Evolutionary conservation across 345 rosid species (phyloP), one percentile per base, ranked within the genome.

Genomic region (Bretschneidera sinensis): DNA sequence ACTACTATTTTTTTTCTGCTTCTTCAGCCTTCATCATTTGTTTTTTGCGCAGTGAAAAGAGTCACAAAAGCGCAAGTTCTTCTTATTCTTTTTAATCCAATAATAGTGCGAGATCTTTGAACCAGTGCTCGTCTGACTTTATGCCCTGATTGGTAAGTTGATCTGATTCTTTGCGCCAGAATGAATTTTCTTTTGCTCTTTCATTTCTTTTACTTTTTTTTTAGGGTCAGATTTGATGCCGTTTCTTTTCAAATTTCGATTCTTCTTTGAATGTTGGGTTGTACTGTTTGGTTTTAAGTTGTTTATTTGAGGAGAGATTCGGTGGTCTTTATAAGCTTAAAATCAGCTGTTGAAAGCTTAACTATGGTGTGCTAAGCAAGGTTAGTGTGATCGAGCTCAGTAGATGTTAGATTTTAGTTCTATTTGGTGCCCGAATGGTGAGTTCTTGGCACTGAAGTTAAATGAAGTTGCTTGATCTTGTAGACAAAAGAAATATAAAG

Each of bases 141-240:
- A 58, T 66, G 58, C 70, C 10, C 16, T 39, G 31, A 66, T 59
- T 51, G 63, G 70, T 66, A 59, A 51, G 43, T n/a, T 48, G 5
- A 4, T 50, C 69, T 49, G 69, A 49, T 31, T 7, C 5, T 28
- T 28, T 28, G 8, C 5, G 1, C 45, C 15, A 39, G 11, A 39
- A 4, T 39, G 11, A 39, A 39, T 39, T 5, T 39, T 39, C 8
- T 28, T 8, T 9, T 39, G 16, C 45, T n/a, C n/a, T n/a, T n/a
- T n/a, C n/a, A n/a, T 21, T 49, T 19, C 13, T 49, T 17, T 49
- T 19, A 17, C 13, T 9, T 31, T 9, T 31, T 31, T 31, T 31
- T 31, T 4, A 4, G 35, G 35, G 35, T 4, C 9, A 9, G 35
- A 31, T n/a, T n/a, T n/a, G n/a, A n/a, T n/a, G n/a, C n/a, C n/a